Evolutionary conservation across 2,329 filamentous ascomycete genomes (phyloP).

Genomic region (Triangularia setosa): DNA sequence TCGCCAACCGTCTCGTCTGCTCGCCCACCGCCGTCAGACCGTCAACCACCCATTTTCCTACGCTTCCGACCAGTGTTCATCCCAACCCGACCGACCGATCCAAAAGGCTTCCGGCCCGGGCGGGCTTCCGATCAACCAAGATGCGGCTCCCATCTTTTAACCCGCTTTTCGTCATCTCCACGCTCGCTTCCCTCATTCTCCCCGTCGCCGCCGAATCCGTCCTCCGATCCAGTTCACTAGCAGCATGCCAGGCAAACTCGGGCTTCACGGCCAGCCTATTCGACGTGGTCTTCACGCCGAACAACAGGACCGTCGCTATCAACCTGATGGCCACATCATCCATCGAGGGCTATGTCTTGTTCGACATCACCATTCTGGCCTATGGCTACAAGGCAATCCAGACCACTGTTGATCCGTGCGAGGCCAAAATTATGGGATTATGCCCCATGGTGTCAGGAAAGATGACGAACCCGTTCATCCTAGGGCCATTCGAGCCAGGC

Average conservation of each 20-base stretch:
- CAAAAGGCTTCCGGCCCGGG: conserved; percentile 4
- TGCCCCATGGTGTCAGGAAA: conserved; percentile 78
- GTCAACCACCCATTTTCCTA: not conserved
- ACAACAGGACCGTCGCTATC: conserved; percentile 61
- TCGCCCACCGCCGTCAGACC: not conserved
- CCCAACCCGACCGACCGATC: conserved; percentile 6
- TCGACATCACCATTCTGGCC: conserved; percentile 65
- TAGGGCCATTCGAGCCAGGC: conserved; percentile 48
- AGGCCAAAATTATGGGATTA: conserved; percentile 59
- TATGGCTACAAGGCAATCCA: conserved; percentile 68
- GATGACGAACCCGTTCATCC: conserved; percentile 40
- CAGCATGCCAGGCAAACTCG: conserved; percentile 72
- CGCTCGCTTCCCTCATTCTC: conserved; percentile 41
- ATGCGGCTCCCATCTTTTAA: conserved; percentile 45
- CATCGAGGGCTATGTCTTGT: conserved; percentile 69
- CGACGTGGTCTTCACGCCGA: conserved; percentile 66
- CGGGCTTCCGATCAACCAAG: conserved; percentile 21
- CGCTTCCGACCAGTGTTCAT: not conserved
- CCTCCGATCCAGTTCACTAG: conserved; percentile 79
- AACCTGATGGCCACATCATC: conserved; percentile 70
- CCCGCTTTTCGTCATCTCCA: conserved; percentile 43
- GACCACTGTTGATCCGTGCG: conserved; percentile 65
- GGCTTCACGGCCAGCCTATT: conserved; percentile 77
- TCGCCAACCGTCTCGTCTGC: conserved; percentile 2
- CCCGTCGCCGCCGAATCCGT: conserved; percentile 49